Percentiles rank a stretch among this genome's conserved stretches.
phyloP scores from a whole-genome alignment of 176 grass and related monocot species.

The Hsuehochloa calcarea region DNA sequence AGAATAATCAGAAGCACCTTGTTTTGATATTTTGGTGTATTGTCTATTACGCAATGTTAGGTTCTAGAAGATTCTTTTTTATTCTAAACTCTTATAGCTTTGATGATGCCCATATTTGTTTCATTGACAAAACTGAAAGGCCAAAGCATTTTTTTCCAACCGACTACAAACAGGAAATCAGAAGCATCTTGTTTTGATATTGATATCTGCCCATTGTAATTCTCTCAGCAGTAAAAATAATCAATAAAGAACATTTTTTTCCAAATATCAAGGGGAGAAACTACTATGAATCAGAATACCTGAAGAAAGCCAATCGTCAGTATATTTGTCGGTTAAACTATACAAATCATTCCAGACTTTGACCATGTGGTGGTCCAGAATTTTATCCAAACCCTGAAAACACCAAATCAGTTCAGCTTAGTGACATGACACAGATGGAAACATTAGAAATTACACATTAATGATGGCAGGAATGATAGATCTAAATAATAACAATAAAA shows the following conservation, averaged over 20 bases:
- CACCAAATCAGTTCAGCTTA: constrained; percentile 29
- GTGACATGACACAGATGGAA: background rate
- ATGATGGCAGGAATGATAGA: background rate
- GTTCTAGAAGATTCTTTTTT: background rate
- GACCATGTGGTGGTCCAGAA: constrained; percentile 71
- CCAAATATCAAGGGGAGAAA: background rate
- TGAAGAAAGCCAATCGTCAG: constrained; percentile 87
- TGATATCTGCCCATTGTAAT: background rate
- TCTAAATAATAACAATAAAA: background rate
- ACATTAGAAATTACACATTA: background rate
- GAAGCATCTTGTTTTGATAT: background rate
- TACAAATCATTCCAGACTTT: constrained; percentile 92
- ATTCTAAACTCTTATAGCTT: background rate
- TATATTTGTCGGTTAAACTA: constrained; percentile 70
- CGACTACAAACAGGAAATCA: background rate
- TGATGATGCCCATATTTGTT: background rate
- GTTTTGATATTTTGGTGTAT: background rate
- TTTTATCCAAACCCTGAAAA: constrained; percentile 80
- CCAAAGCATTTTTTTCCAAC: background rate
- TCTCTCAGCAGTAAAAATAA: background rate
- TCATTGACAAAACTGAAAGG: background rate
- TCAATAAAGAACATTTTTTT: background rate
- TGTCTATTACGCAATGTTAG: background rate
- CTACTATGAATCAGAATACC: constrained; percentile 48
- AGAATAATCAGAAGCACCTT: background rate